These are phyloP conservation scores for Westerdykella aurantiaca DNA, from an alignment of 2,329 filamentous ascomycete species.

Conservation along the genomic window DNA sequence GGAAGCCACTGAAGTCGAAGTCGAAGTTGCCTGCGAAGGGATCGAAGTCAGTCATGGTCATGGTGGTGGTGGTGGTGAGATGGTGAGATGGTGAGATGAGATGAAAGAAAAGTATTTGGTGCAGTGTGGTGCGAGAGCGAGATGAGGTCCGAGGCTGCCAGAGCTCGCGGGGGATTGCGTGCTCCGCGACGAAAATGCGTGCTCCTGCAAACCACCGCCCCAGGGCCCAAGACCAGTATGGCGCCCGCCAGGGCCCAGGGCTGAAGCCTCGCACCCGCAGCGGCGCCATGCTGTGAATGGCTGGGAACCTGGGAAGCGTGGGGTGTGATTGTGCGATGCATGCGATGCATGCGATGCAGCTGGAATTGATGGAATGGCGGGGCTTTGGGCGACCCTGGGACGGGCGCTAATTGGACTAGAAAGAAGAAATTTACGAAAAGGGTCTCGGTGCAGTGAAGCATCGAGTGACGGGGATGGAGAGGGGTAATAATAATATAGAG, in stretches of 20 bases:
- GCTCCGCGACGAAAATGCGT: conserved; percentile 23
- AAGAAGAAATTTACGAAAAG: conserved; percentile 6
- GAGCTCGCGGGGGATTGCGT: conserved; percentile 32
- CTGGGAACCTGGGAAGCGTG: conserved; percentile 18
- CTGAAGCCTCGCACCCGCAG: conserved; percentile 1
- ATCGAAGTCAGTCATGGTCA: conserved; percentile 33
- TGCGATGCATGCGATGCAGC: conserved; percentile 4
- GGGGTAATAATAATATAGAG: conserved; percentile 2
- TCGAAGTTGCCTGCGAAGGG: conserved; percentile 40
- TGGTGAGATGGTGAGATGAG: conserved; percentile 1
- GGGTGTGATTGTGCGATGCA: conserved; percentile 20
- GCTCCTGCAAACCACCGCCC: conserved; percentile 12
- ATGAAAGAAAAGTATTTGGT: background rate
- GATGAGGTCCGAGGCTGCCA: background rate
- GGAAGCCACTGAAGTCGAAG: conserved; percentile 44
- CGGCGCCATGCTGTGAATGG: conserved; percentile 20
- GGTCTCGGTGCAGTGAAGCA: conserved; percentile 4
- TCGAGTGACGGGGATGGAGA: conserved; percentile 5
- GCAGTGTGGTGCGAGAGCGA: conserved; percentile 4
- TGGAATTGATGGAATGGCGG: conserved; percentile 9
- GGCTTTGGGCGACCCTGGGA: conserved; percentile 18
- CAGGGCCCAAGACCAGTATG: conserved; percentile 14
- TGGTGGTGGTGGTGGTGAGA: conserved; percentile 1
- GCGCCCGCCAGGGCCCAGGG: conserved; percentile 5
- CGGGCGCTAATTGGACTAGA: conserved; percentile 17